A percentile compares a stretch with the other conserved stretches of the same genome.
Evolutionary conservation across 140 eudicot species (phyloP).

Genomic region (Ambrosia hybrid): DNA sequence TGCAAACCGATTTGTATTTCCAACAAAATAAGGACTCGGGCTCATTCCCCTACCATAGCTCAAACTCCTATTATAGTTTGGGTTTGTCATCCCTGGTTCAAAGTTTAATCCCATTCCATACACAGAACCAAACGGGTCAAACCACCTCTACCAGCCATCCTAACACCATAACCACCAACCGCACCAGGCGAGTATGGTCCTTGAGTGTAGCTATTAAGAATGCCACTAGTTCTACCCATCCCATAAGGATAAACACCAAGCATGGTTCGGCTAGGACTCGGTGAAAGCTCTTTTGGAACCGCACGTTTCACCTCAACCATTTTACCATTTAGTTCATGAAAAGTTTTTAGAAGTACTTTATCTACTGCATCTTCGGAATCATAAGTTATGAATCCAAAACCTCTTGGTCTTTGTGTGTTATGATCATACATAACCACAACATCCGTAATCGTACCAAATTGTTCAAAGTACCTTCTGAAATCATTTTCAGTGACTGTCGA

Average conservation of each 20-base stretch:
- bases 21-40: constrained; percentile 43
- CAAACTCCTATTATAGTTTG: constrained; percentile 41
- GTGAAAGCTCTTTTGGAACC: constrained; percentile 71
- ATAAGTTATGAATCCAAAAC: constrained; percentile 73
- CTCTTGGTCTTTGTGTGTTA: constrained; percentile 75
- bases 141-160: constrained; percentile 68
- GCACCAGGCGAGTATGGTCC: constrained; percentile 50
- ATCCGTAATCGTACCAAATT: constrained; percentile 61
- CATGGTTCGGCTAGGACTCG: constrained; percentile 56
- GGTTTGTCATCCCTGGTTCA: constrained; percentile 52
- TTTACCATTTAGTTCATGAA: constrained; percentile 65
- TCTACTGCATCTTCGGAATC: constrained; percentile 74
- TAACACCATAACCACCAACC: constrained; percentile 57
- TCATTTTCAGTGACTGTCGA: constrained; percentile 66
- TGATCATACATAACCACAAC: constrained; percentile 81
- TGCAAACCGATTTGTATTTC: constrained; percentile 51
- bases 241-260: constrained; percentile 56
- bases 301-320: constrained; percentile 83
- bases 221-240: constrained; percentile 44
- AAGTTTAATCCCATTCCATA: constrained; percentile 67
- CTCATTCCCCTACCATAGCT: constrained; percentile 51
- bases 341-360: constrained; percentile 48
- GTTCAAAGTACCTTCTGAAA: constrained; percentile 61
- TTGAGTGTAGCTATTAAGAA: constrained; percentile 54
- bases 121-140: constrained; percentile 45